Percentiles rank a stretch among this genome's conserved stretches.
Conservation (phyloP, 2,329 filamentous ascomycete genomes). For the Penicillium thymicola region DNA sequence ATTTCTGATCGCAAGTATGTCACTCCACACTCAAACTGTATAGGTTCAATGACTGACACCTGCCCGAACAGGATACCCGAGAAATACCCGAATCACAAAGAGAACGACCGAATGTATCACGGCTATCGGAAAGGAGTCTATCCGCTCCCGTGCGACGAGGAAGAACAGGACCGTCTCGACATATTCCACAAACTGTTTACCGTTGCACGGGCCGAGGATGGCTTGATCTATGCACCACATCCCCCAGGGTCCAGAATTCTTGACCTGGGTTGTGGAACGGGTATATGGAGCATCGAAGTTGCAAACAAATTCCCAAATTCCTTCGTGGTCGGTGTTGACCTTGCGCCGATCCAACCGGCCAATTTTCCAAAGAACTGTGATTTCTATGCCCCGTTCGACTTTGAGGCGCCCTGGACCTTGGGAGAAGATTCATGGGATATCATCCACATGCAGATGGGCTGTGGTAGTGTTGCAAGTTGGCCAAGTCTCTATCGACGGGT, state of each 20-base stretch:
- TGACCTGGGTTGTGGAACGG: conserved; percentile 78
- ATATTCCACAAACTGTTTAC: conserved; percentile 76
- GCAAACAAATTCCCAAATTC: conserved; percentile 63
- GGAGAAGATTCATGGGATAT: conserved; percentile 72
- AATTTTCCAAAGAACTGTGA: conserved; percentile 69
- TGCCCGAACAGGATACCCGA: conserved; percentile 30
- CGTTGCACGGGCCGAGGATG: conserved; percentile 55
- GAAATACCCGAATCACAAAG: conserved; percentile 49
- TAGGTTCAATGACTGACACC: neutral
- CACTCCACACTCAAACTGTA: neutral
- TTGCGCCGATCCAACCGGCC: conserved; percentile 59
- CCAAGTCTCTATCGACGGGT: conserved; percentile 67
- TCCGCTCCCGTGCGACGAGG: conserved; percentile 73
- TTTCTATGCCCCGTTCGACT: conserved; percentile 68
- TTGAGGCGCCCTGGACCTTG: conserved; percentile 71
- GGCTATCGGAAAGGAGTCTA: conserved; percentile 67
- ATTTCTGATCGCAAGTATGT: conserved; percentile 23
- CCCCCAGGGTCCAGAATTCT: conserved; percentile 50
- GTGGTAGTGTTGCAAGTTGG: conserved; percentile 77
- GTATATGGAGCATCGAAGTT: conserved; percentile 88
- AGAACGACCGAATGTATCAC: conserved; percentile 70
- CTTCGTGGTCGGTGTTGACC: conserved; percentile 60
- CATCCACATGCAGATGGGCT: conserved; percentile 76
- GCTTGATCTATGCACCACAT: conserved; percentile 42
- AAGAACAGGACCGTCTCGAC: conserved; percentile 74